Evolutionary conservation across 164 flowering plant species (phyloP), one percentile per base, ranked within the genome.

Genomic region (Kingdonia uniflora): DNA sequence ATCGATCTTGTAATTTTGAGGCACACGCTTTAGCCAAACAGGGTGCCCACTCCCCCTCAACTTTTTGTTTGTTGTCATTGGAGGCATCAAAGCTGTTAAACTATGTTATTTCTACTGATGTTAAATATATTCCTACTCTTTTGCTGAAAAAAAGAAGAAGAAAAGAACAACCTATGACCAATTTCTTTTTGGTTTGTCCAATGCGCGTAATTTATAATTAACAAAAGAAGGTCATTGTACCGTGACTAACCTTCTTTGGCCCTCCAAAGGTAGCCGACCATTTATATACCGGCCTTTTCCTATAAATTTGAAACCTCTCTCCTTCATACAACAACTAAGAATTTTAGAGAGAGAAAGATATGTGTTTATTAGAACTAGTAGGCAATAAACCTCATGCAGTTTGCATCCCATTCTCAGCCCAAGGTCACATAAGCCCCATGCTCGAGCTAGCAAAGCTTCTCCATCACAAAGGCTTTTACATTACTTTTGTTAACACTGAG

Each of bases 381-480:
- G 17, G 23, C 12, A n/a, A 64, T 11, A 69, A 62, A 59, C 69
- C 71, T 21, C 80, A 75, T 56, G 58, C 66, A 0, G 76, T 75
- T 0, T 62, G 65, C 57, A 56, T 72, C 0, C 75, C 80, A 6
- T 72, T 43, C 53, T 77, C 80, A 12, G 68, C 76, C 13, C 80
- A 70, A 48, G 80, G 75, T 19, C 80, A 72, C 55, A 51, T 72
- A 19, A 70, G 46, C n/a, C 76, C 80, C n/a, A 63, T 72, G 59
- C 39, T 72, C 0, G 59, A 75, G 47, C 46, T 70, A 17, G 76
- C 80, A 15, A 75, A 72, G 54, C 62, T 75, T 40, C 71, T 75
- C 16, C 73, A 75, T 52, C 19, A 10, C 50, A 54, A 48, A 41
- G 80, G 76, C 57, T 72, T 75, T 51, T 70, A 71, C 53, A 49